These are phyloP conservation scores for Rhodotorula graminis DNA, from an alignment of 768 basidiomycete genomes.

Conservation along the genomic window DNA sequence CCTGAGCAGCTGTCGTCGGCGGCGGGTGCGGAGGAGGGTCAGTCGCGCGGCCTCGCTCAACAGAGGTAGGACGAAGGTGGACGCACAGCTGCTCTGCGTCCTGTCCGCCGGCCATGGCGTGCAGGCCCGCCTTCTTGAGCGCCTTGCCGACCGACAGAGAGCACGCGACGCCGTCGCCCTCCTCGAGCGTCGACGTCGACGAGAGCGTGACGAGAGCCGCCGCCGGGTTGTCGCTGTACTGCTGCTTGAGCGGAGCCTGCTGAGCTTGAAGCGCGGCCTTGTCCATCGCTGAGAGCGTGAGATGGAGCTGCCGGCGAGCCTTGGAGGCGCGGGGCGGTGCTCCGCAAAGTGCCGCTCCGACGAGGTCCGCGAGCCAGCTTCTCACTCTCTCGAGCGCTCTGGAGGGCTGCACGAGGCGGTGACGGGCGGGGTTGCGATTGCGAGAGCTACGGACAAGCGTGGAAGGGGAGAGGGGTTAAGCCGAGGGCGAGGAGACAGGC, in stretches of 20 bases:
- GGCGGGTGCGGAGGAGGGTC: not conserved
- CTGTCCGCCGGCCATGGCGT: not conserved
- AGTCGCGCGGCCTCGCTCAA: not conserved
- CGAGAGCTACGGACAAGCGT: not conserved
- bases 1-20: conserved; percentile 1
- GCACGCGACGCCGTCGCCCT: conserved; percentile 3
- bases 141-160: not conserved
- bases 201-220: conserved; percentile 2
- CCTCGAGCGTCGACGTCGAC: conserved; percentile 4
- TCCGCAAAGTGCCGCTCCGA: too few species aligned
- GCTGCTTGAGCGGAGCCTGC: conserved; percentile 10
- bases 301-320: too few species aligned
- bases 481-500: not conserved
- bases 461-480: too few species aligned
- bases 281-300: not conserved
- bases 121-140: not conserved
- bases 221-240: not conserved
- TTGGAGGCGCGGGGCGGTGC: too few species aligned
- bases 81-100: conserved; percentile 6
- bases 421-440: conserved; percentile 2
- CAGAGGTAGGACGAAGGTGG: not conserved
- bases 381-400: too few species aligned
- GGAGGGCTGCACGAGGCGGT: not conserved
- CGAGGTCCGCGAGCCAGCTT: not conserved
- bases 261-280: not conserved